Percentiles rank a stretch among this genome's conserved stretches.
Conservation (phyloP, 805 yeast species). For the Wickerhamomyces strasburgensis region DNA sequence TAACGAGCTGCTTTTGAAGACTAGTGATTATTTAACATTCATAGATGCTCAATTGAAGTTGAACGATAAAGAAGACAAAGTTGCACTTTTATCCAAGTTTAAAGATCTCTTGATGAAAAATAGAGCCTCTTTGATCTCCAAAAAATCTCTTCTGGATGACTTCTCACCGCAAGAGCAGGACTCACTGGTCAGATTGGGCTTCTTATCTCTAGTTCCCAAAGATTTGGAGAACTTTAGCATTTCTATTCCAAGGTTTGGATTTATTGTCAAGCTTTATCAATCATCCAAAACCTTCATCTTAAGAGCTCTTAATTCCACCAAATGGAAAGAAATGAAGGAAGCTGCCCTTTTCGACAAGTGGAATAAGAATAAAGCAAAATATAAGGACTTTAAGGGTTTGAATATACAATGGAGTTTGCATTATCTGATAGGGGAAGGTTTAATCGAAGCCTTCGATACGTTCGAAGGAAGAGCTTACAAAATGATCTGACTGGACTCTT, state of each 20-base stretch:
- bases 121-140: slow-evolving; percentile 1
- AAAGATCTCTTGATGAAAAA: neutral
- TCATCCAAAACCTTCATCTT: slow-evolving; percentile 42
- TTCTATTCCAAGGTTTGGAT: slow-evolving; percentile 48
- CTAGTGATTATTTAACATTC: slow-evolving; percentile 19
- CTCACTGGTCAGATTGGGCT: slow-evolving; percentile 36
- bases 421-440: slow-evolving; percentile 47
- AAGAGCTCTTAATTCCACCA: slow-evolving; percentile 31
- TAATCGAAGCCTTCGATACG: slow-evolving; percentile 46
- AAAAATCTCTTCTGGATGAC: neutral
- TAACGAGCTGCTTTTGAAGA: slow-evolving; percentile 30
- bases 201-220: slow-evolving; percentile 38
- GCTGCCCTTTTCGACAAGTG: slow-evolving; percentile 38
- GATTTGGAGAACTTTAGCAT: slow-evolving; percentile 36
- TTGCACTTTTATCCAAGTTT: slow-evolving; percentile 3
- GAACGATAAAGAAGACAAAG: neutral
- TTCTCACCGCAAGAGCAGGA: slow-evolving; percentile 24
- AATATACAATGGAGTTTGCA: slow-evolving; percentile 47
- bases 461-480: slow-evolving; percentile 36
- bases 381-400: slow-evolving; percentile 46
- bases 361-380: slow-evolving; percentile 39
- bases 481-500: slow-evolving; percentile 1
- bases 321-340: slow-evolving; percentile 41
- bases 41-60: slow-evolving; percentile 2
- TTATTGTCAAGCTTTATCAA: slow-evolving; percentile 39